Conservation (phyloP, 192 early-diverging fungal species). For the Coemansia reversa region DNA sequence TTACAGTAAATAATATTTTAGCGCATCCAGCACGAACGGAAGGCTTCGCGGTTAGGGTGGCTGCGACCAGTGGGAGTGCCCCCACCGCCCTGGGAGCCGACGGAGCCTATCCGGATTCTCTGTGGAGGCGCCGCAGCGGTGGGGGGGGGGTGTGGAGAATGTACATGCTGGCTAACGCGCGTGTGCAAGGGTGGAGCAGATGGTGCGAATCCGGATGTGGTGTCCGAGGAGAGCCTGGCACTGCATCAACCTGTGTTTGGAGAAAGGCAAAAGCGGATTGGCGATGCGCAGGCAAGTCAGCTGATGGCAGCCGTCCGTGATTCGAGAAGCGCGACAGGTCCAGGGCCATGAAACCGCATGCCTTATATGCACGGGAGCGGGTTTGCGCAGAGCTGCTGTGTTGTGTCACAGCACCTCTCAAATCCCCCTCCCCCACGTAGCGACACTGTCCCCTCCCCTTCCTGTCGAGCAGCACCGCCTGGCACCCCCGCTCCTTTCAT, state of each 20-base stretch:
- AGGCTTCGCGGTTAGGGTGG: too few relatives aligned
- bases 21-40: too few relatives aligned
- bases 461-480: constrained; percentile 1
- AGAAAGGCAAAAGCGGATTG: constrained; percentile 22
- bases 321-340: constrained; percentile 26
- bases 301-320: constrained; percentile 27
- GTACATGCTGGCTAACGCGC: background rate
- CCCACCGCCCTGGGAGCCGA: too few relatives aligned
- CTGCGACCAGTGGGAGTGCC: too few relatives aligned
- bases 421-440: background rate
- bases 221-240: too few relatives aligned
- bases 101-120: too few relatives aligned
- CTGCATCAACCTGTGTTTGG: too few relatives aligned
- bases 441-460: constrained; percentile 1
- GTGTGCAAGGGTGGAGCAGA: background rate
- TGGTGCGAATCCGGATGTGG: constrained; percentile 5
- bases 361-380: constrained; percentile 14
- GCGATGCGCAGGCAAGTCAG: constrained; percentile 23
- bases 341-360: constrained; percentile 15
- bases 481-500: constrained; percentile 10
- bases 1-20: too few relatives aligned
- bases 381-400: constrained; percentile 11
- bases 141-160: too few relatives aligned
- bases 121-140: too few relatives aligned
- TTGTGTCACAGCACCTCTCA: too few relatives aligned